Conservation (phyloP, 2,329 filamentous ascomycete genomes). For the Arachnomyces sp. region DNA sequence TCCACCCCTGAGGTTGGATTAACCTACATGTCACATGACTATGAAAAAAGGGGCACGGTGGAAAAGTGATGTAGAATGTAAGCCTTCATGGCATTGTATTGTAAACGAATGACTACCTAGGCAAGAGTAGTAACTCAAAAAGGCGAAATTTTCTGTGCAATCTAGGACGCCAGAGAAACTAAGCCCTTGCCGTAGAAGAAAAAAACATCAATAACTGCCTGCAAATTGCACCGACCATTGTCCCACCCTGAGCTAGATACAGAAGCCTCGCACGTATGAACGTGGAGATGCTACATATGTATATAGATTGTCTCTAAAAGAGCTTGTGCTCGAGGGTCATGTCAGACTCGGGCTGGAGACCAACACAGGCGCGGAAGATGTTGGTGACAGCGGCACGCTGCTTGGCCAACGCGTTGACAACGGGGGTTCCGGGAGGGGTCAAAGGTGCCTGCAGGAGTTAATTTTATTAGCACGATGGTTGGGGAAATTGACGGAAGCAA, state of each 20-base stretch:
- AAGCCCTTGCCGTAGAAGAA: too few species aligned
- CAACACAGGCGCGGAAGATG: slow-evolving; percentile 96
- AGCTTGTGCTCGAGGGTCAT: slow-evolving; percentile 99
- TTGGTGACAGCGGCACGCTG: slow-evolving; percentile 91
- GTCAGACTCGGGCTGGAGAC: slow-evolving; percentile 92
- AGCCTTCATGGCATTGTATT: too few species aligned
- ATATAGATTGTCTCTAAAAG: slow-evolving; percentile 48
- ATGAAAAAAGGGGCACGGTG: too few species aligned
- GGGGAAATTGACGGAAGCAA: not conserved
- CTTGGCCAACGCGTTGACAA: slow-evolving; percentile 92
- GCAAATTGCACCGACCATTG: too few species aligned
- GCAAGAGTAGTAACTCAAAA: too few species aligned
- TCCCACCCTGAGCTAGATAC: slow-evolving; percentile 1
- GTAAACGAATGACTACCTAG: too few species aligned
- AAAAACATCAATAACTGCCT: too few species aligned
- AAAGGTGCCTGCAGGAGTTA: slow-evolving; percentile 62
- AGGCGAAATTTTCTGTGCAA: too few species aligned
- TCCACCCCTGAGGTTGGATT: too few species aligned
- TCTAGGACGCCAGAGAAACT: too few species aligned
- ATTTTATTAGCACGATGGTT: slow-evolving; percentile 1
- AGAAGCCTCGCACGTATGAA: slow-evolving; percentile 10
- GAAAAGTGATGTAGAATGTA: too few species aligned
- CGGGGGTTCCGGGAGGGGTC: slow-evolving; percentile 87
- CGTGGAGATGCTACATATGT: slow-evolving; percentile 23
- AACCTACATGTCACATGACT: too few species aligned